Evolutionary conservation across 345 rosid genomes (phyloP), one percentile per base, ranked within the genome.

Genomic region (Syzygium oleosum): DNA sequence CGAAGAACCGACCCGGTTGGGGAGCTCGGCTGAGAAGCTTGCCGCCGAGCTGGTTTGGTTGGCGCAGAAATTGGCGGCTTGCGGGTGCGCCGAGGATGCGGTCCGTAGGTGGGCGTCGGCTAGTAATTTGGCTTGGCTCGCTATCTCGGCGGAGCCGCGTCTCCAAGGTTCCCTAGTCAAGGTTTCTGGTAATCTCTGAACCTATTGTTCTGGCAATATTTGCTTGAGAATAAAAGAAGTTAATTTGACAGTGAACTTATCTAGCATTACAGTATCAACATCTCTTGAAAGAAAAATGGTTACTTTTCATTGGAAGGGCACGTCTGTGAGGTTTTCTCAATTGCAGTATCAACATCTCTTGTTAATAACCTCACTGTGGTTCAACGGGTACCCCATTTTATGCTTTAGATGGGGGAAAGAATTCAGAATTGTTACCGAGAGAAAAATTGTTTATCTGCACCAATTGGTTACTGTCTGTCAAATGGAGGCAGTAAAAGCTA

Each of bases 11-110:
- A 85, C 88, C 85, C 90, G 90, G 73, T 90, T 91, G 2, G 91
- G 91, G 51, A 86, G 78, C 49, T 90, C 91, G 87, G 93, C 92
- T 58, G 98, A 96, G 93, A 97, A 96, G 87, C 90, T 95, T 68
- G 98, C 98, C 58, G 97, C 97, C 22, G 99, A 97, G 91, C 86
- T 97, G 88, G 91, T 95, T 53, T 97, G 99, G 99, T 87, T 97
- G 92, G 92, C 93, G 54, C 93, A 94, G 94, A 96, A 96, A 86
- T 59, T 97, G 95, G 90, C 87, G 65, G 94, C 53, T 84, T 96
- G 94, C 86, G 97, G 97, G 46, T 94, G 91, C 46, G 96, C 79
- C 34, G 95, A 95, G 86, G 98, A 96, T 77, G 98, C 99, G 22
- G 94, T 96, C 54, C 90, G 89, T 86, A 93, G 87, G 89, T 97